Conservation (phyloP, 176 grass and related monocot species). For the Bonia amplexicaulis region DNA sequence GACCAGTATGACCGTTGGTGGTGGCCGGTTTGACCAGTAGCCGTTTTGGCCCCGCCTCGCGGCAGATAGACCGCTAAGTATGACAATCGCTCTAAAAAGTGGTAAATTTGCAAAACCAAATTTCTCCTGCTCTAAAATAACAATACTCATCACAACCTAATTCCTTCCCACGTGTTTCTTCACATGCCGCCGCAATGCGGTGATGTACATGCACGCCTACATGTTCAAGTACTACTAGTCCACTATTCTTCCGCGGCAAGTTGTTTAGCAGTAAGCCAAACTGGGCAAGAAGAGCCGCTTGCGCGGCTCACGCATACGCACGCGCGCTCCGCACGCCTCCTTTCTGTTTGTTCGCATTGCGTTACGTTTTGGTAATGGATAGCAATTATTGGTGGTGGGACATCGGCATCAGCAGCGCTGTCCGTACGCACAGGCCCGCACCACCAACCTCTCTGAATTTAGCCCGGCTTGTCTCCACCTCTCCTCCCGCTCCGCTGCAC, state of each 20-base stretch:
- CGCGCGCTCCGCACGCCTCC: background rate
- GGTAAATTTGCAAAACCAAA: too few relatives aligned
- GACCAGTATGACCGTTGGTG: too few relatives aligned
- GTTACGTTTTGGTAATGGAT: background rate
- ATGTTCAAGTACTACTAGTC: too few relatives aligned
- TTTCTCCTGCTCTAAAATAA: too few relatives aligned
- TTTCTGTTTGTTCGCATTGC: background rate
- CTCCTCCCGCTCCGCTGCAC: background rate
- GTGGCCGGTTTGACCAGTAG: too few relatives aligned
- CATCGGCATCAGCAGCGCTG: background rate
- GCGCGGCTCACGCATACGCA: background rate
- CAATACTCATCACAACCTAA: too few relatives aligned
- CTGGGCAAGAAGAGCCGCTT: background rate
- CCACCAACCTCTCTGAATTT: conserved; percentile 13
- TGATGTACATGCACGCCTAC: too few relatives aligned
- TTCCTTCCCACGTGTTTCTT: too few relatives aligned
- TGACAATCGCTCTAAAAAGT: too few relatives aligned
- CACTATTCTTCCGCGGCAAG: background rate
- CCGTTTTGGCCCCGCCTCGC: fast-evolving
- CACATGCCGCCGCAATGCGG: too few relatives aligned
- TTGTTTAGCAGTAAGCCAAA: too few relatives aligned
- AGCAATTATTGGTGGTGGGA: background rate
- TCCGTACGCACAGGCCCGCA: background rate
- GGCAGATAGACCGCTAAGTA: too few relatives aligned
- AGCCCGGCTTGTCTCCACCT: background rate